Base-by-base conservation (phyloP, 345 rosid species). In the Murraya koenigii region DNA sequence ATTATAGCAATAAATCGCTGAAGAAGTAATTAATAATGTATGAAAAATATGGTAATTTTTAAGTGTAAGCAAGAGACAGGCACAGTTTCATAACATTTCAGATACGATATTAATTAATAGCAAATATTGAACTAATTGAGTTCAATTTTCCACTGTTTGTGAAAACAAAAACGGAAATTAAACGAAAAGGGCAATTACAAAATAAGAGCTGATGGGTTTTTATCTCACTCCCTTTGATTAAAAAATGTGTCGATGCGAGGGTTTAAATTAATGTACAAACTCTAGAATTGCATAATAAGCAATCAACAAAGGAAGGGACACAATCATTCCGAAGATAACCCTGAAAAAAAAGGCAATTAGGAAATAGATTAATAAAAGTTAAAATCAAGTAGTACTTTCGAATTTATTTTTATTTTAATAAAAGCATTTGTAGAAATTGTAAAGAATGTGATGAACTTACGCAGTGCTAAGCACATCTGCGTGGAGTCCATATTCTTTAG, bases 391-490 rank as follows among this genome's bases (percentile, higher is more conserved):
- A 7, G 8, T 55, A 19, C 23, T 55, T 55, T 55, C 3, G 15
- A 41, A 41, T 10, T 41, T 41, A 11, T 41, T 41, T 41, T 44
- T 13, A 44, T 44, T 44, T 44, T 13, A 44, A 11, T 44, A 4
- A 44, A 44, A 13, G 32, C 2, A 44, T 44, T 44, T 1, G 17
- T 44, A 11, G 49, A 44, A 11, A 44, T 41, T 41, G 11, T 19
- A 52, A 17, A 52, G 56, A 52, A 2, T 52, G 22, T 17, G 56
- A 70, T 2, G 8, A 28, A 87, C 95, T 84, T 85, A 93, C 97
- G 97, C 97, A 60, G 95, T 91, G 86, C 95, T 93, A n/a, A 91
- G 82, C 35, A 93, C 95, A 5, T 91, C 89, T 23, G 97, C 91
- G 80, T 92, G 97, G 30, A 92, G 73, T 67, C 88, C 92, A 66